Percentiles rank a stretch among this genome's conserved stretches.
Evolutionary conservation across 306 rosid genomes (phyloP).

Genomic region (Castanopsis chinensis): DNA sequence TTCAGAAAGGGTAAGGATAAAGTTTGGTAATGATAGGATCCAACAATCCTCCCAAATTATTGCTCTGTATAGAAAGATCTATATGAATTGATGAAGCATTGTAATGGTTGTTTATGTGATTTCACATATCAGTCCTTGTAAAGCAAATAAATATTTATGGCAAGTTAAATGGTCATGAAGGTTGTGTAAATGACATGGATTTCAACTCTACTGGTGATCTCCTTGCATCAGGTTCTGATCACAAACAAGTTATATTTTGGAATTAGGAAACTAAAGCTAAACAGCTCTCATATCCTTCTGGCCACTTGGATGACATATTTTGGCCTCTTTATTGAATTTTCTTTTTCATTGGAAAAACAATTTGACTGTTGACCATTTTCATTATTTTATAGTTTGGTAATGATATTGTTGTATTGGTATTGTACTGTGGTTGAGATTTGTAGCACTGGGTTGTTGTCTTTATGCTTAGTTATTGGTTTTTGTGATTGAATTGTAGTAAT

Average conservation of each 20-base stretch:
- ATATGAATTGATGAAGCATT: background rate
- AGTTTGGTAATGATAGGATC: too few species aligned
- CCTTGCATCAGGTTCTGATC: conserved; percentile 59
- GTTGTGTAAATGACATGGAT: conserved; percentile 51
- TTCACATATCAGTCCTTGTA: conserved; percentile 31
- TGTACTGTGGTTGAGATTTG: background rate
- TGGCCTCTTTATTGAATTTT: background rate
- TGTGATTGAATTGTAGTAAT: background rate
- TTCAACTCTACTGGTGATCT: conserved; percentile 58
- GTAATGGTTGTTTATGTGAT: conserved; percentile 2
- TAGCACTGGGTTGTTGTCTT: background rate
- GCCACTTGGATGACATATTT: conserved; percentile 35
- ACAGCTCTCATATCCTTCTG: conserved; percentile 42
- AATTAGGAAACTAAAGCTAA: conserved; percentile 44
- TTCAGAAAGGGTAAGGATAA: too few species aligned
- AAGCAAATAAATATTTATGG: conserved; percentile 42
- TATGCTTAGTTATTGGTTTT: background rate
- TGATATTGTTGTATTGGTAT: background rate
- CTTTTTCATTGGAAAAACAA: background rate
- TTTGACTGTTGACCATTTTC: background rate
- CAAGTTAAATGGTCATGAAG: conserved; percentile 44
- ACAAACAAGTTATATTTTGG: conserved; percentile 47
- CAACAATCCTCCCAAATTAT: too few species aligned
- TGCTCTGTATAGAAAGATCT: too few species aligned
- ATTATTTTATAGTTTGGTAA: background rate